Conservation (phyloP, 129 eudicot genomes). For the Calendula officinalis region DNA sequence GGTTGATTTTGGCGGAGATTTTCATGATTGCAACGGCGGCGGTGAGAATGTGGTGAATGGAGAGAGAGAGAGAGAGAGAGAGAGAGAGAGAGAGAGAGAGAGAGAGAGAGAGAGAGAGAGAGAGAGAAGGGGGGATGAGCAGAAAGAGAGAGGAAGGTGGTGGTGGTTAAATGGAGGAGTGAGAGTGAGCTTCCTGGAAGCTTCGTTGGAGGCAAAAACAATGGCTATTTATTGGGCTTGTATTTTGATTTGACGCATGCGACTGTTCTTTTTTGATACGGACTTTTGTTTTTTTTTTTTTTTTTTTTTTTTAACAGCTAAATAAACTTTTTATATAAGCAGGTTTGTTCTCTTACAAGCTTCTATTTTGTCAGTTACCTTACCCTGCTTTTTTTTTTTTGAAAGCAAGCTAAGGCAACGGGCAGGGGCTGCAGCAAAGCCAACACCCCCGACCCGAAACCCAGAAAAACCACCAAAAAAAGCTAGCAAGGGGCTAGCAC, state of each 20-base stretch:
- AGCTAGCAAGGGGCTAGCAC: too few relatives aligned
- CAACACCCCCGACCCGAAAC: too few relatives aligned
- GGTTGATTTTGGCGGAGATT: constrained; percentile 34
- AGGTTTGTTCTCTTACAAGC: constrained; percentile 38
- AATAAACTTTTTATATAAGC: constrained; percentile 23
- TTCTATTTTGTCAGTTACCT: constrained; percentile 34
- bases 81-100: neutral
- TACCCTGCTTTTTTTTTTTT: too few relatives aligned
- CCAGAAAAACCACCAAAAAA: too few relatives aligned
- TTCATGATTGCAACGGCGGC: constrained; percentile 31
- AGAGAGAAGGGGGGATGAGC: constrained; percentile 4
- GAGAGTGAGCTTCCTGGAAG: constrained; percentile 71
- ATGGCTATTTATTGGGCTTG: constrained; percentile 16
- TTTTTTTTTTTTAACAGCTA: constrained; percentile 34
- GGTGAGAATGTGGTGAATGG: neutral
- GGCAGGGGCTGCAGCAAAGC: too few relatives aligned
- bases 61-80: neutral
- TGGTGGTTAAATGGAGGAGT: constrained; percentile 50
- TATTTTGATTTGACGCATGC: constrained; percentile 6
- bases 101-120: neutral
- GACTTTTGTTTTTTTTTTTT: neutral
- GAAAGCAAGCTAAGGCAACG: too few relatives aligned
- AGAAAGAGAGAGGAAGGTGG: constrained; percentile 43
- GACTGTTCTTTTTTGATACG: constrained; percentile 9
- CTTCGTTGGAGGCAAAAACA: constrained; percentile 39